phyloP scores from a whole-genome alignment of 208 protist species.

The Wallacemonas collosoma region DNA sequence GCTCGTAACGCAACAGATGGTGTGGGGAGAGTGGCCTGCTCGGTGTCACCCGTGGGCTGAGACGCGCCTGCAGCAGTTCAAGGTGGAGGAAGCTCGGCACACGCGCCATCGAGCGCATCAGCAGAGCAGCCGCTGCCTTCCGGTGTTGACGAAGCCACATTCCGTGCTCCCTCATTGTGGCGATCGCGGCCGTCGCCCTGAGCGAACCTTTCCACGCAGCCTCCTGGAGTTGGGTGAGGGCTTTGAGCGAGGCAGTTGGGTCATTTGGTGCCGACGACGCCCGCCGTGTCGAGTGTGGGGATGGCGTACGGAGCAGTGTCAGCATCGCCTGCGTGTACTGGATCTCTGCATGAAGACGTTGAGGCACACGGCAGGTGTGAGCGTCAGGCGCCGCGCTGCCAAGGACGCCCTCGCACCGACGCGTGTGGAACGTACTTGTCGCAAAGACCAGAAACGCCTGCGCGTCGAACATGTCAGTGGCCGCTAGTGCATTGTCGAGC shows the following conservation, averaged over 20 bases:
- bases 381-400: neutral
- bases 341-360: conserved; percentile 24
- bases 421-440: neutral
- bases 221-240: conserved; percentile 32
- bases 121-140: conserved; percentile 39
- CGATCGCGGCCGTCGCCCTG: conserved; percentile 51
- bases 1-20: conserved; percentile 33
- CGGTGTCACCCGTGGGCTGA: neutral
- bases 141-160: conserved; percentile 47
- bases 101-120: conserved; percentile 36
- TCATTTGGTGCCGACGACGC: neutral
- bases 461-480: conserved; percentile 12
- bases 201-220: conserved; percentile 50
- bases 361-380: neutral
- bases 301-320: conserved; percentile 8
- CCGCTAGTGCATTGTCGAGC: neutral
- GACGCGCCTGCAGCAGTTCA: conserved; percentile 31
- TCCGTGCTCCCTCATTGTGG: conserved; percentile 69
- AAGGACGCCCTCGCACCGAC: neutral
- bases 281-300: neutral
- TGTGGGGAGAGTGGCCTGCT: neutral
- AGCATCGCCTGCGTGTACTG: conserved; percentile 29
- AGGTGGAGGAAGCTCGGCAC: conserved; percentile 37
- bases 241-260: no score
- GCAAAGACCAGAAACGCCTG: conserved; percentile 19